These are phyloP conservation scores for Alternaria hordeiaustralica DNA, from an alignment of 2,329 filamentous ascomycete species.

Conservation along the genomic window DNA sequence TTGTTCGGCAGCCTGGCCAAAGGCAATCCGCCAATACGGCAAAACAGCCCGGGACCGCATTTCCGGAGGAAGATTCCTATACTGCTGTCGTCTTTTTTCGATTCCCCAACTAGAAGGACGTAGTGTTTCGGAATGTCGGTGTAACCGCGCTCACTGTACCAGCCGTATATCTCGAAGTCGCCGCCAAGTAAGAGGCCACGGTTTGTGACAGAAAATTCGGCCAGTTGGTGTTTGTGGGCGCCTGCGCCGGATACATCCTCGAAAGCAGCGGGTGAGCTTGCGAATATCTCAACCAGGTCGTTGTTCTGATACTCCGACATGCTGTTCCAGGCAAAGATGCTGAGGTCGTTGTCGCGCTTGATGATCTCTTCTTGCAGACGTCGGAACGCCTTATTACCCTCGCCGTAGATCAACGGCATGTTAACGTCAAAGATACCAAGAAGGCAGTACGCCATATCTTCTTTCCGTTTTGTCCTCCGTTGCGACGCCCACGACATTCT, in stretches of 20 bases:
- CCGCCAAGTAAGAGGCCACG: not conserved
- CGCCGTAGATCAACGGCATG: constrained; percentile 39
- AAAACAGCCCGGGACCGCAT: not conserved
- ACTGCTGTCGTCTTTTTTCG: not conserved
- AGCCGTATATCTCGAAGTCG: not conserved
- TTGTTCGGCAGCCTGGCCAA: not conserved
- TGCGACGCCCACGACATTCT: constrained; percentile 26
- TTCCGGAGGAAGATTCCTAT: not conserved
- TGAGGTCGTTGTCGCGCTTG: constrained; percentile 7
- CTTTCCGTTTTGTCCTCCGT: constrained; percentile 24
- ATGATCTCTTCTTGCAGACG: constrained; percentile 15
- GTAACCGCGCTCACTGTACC: not conserved
- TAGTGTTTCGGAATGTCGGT: not conserved
- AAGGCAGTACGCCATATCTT: constrained; percentile 23
- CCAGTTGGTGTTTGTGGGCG: not conserved
- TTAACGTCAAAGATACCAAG: constrained; percentile 25
- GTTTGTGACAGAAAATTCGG: not conserved
- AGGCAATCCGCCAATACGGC: not conserved
- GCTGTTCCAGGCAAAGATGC: constrained; percentile 7
- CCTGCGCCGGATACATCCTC: not conserved
- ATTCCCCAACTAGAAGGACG: not conserved
- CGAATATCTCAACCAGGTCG: not conserved
- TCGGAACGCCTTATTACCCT: constrained; percentile 20
- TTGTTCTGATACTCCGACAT: not conserved
- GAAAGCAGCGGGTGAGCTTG: not conserved